These are phyloP conservation scores for Aspergillus melleus DNA, from an alignment of 2,329 filamentous ascomycete species.

Conservation along the genomic window DNA sequence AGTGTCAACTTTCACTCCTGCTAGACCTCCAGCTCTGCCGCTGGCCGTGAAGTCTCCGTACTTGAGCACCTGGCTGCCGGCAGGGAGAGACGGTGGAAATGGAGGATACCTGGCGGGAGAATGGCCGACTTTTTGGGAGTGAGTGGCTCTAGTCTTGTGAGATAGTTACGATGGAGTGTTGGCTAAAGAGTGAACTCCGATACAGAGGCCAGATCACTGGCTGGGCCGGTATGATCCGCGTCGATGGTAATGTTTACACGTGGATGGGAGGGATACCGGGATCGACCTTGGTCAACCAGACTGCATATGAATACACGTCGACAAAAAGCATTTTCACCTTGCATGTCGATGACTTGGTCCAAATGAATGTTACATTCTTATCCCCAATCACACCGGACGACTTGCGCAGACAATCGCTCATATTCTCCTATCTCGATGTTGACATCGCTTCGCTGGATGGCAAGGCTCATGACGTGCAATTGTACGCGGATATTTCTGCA, in stretches of 20 bases:
- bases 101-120: slow-evolving; percentile 67
- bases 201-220: slow-evolving; percentile 57
- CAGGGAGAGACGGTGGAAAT: slow-evolving; percentile 61
- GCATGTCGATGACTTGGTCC: slow-evolving; percentile 60
- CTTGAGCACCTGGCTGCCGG: slow-evolving; percentile 67
- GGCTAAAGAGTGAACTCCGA: slow-evolving; percentile 14
- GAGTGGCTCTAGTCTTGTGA: slow-evolving; percentile 31
- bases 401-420: slow-evolving; percentile 65
- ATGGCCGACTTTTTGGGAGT: slow-evolving; percentile 71
- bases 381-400: slow-evolving; percentile 70
- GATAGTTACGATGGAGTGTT: not conserved
- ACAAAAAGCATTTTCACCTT: slow-evolving; percentile 71
- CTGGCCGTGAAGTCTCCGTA: slow-evolving; percentile 75
- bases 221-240: slow-evolving; percentile 69
- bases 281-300: slow-evolving; percentile 55
- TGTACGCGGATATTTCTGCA: slow-evolving; percentile 72
- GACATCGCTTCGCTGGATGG: slow-evolving; percentile 64
- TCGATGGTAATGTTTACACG: slow-evolving; percentile 64
- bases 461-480: slow-evolving; percentile 61
- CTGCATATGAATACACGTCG: slow-evolving; percentile 67
- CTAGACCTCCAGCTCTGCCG: slow-evolving; percentile 67
- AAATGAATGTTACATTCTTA: slow-evolving; percentile 68
- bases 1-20: slow-evolving; percentile 61
- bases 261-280: slow-evolving; percentile 64
- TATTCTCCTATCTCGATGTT: slow-evolving; percentile 70